phyloP scores from a whole-genome alignment of 1,284 basidiomycete species.

The Cystobasidiaceae sp. region DNA sequence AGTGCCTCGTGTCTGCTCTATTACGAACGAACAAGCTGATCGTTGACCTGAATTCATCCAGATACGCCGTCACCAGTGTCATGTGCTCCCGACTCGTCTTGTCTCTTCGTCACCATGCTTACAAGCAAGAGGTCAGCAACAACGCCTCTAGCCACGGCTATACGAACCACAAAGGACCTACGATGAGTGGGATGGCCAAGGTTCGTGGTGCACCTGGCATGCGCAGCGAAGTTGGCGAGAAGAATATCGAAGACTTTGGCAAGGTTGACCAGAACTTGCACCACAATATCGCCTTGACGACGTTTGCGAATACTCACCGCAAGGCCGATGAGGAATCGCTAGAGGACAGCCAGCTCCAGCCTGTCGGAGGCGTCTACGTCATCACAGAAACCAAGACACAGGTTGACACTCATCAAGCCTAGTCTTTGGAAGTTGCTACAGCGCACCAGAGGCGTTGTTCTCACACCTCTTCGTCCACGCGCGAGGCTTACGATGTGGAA shows the following conservation, averaged over 20 bases:
- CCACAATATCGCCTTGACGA: background rate
- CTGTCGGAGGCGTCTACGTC: background rate
- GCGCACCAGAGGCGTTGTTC: too few relatives aligned
- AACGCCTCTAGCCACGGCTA: background rate
- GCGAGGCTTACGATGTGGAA: too few relatives aligned
- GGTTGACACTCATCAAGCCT: too few relatives aligned
- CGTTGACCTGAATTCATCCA: background rate
- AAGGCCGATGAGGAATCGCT: background rate
- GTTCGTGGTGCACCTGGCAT: background rate
- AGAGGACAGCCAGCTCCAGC: background rate
- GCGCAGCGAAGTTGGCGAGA: background rate
- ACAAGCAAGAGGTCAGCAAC: background rate
- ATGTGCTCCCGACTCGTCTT: background rate
- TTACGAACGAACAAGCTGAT: background rate
- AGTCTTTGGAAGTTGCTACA: too few relatives aligned
- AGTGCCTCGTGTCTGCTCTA: background rate
- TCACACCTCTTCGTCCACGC: too few relatives aligned
- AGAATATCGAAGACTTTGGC: background rate
- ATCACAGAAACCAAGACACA: background rate
- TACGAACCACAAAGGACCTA: background rate
- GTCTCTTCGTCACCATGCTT: background rate
- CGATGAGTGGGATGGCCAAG: background rate
- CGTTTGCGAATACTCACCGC: background rate
- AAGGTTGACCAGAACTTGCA: background rate
- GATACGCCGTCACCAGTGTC: background rate